These are phyloP conservation scores for Fraxinus dipetala DNA, from an alignment of 305 asterid species.

Conservation along the genomic window DNA sequence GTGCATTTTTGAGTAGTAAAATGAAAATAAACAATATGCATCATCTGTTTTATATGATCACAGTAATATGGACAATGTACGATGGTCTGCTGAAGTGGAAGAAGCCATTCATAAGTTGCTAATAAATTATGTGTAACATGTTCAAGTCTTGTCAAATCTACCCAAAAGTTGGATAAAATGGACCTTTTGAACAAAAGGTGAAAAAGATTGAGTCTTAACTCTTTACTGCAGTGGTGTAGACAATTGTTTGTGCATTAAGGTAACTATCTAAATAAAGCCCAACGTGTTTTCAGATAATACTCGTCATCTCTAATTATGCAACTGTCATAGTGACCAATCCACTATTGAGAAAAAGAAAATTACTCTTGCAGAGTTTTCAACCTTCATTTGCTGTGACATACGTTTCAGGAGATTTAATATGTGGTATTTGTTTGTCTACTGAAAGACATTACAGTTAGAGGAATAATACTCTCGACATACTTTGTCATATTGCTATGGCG, in stretches of 20 bases:
- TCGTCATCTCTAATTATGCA: not conserved
- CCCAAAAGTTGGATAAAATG: not conserved
- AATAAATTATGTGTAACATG: not conserved
- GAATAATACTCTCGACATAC: not conserved
- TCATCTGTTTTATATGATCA: conserved; percentile 6
- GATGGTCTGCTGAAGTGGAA: not conserved
- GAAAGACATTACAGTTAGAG: not conserved
- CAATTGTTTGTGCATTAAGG: not conserved
- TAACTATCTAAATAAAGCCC: not conserved
- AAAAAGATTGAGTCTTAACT: not conserved
- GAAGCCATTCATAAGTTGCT: not conserved
- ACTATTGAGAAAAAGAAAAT: not conserved
- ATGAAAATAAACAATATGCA: conserved; percentile 23
- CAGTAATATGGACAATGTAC: not conserved
- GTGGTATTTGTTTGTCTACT: not conserved
- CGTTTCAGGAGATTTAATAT: not conserved
- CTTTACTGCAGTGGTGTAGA: not conserved
- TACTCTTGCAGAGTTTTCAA: not conserved
- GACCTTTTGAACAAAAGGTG: not conserved
- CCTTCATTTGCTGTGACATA: not conserved
- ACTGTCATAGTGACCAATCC: not conserved
- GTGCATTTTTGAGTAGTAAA: conserved; percentile 41
- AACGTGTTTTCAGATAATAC: not conserved
- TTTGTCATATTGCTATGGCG: not conserved
- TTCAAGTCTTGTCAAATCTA: not conserved